These are phyloP conservation scores for Suillus discolor DNA, from an alignment of 768 basidiomycete species.

Conservation along the genomic window DNA sequence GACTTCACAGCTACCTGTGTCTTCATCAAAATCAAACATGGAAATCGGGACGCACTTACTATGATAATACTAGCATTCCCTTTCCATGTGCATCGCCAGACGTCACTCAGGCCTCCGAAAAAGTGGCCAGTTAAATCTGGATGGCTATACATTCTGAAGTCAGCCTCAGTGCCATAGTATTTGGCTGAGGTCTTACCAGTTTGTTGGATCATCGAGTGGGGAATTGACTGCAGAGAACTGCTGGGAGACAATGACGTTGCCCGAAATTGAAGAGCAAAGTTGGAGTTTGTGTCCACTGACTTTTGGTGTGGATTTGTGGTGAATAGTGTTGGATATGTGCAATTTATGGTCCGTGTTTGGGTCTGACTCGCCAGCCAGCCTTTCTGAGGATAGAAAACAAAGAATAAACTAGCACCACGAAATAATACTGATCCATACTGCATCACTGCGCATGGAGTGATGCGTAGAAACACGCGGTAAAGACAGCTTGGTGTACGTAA, in stretches of 20 bases:
- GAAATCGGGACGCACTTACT: not conserved
- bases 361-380: not conserved
- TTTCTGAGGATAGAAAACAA: not conserved
- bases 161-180: not conserved
- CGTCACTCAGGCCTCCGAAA: constrained; percentile 32
- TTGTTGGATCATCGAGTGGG: not conserved
- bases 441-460: not conserved
- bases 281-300: not conserved
- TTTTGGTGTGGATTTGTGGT: too few relatives aligned
- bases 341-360: not conserved
- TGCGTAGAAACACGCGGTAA: not conserved
- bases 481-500: not conserved
- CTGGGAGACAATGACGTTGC: not conserved
- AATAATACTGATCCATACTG: not conserved
- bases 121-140: constrained; percentile 21
- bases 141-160: not conserved
- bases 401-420: not conserved
- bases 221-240: not conserved
- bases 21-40: not conserved
- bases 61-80: not conserved
- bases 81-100: constrained; percentile 26
- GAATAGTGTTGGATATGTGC: too few relatives aligned
- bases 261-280: not conserved
- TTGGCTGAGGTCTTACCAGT: not conserved
- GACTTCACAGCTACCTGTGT: constrained; percentile 15